Conservation (phyloP, 352 stramenopile species). For the Pythium aphanidermatum region DNA sequence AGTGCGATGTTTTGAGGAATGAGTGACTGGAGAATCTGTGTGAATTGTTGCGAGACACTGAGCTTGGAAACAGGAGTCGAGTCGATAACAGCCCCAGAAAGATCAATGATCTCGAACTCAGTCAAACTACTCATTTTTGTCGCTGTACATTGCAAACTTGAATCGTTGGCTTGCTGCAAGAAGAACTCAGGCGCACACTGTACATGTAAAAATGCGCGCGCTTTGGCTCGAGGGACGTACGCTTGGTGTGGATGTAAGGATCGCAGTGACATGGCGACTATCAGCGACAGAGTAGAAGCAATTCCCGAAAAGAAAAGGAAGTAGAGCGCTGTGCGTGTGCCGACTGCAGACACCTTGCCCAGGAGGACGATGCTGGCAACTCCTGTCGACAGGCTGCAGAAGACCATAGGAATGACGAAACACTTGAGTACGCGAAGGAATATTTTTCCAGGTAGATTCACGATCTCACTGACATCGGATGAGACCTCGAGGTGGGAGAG, state of each 20-base stretch:
- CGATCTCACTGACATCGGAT: slow-evolving; percentile 14
- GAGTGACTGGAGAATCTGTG: slow-evolving; percentile 43
- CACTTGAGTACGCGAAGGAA: slow-evolving; percentile 31
- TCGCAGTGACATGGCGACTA: slow-evolving; percentile 36
- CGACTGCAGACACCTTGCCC: slow-evolving; percentile 55
- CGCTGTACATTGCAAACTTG: slow-evolving; percentile 20
- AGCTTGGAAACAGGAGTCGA: slow-evolving; percentile 17
- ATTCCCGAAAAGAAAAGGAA: slow-evolving; percentile 39
- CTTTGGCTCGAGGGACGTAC: slow-evolving; percentile 6
- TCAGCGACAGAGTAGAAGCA: slow-evolving; percentile 30
- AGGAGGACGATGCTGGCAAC: slow-evolving; percentile 61
- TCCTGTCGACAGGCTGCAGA: slow-evolving; percentile 51
- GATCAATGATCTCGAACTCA: slow-evolving; percentile 40
- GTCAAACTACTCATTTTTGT: slow-evolving; percentile 19
- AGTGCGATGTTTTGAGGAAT: slow-evolving; percentile 53
- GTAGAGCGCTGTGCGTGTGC: slow-evolving; percentile 40
- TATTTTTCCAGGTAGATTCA: slow-evolving; percentile 25
- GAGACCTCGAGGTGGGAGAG: slow-evolving; percentile 19
- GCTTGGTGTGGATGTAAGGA: slow-evolving; percentile 19
- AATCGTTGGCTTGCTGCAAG: slow-evolving; percentile 23
- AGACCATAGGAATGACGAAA: slow-evolving; percentile 55
- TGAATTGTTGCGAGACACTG: slow-evolving; percentile 46
- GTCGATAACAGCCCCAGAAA: slow-evolving; percentile 25
- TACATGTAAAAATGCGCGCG: slow-evolving; percentile 26
- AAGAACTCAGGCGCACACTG: slow-evolving; percentile 34